Percentiles rank a stretch among this genome's conserved stretches.
Conservation (phyloP, 768 basidiomycete genomes). For the Coprinopsis marcescibilis region DNA sequence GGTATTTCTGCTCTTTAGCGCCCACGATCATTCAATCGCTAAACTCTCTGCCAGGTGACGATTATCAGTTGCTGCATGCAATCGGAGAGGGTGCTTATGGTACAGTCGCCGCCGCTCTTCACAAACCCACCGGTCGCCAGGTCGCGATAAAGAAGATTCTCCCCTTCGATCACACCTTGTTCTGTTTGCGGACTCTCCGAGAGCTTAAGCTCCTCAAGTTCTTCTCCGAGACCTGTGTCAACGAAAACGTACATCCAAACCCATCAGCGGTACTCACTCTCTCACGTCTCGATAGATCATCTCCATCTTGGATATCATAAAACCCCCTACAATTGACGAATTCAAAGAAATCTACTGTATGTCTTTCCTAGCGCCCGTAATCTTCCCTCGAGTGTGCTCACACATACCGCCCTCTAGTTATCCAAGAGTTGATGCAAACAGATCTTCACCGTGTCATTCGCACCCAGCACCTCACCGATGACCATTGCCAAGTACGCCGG, state of each 20-base stretch:
- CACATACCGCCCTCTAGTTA: slow-evolving; percentile 38
- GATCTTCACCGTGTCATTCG: slow-evolving; percentile 89
- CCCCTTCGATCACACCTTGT: slow-evolving; percentile 91
- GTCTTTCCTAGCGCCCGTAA: slow-evolving; percentile 16
- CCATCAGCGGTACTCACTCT: neutral
- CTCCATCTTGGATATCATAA: slow-evolving; percentile 86
- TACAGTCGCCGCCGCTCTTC: slow-evolving; percentile 83
- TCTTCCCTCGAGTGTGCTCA: slow-evolving; percentile 9
- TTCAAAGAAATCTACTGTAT: slow-evolving; percentile 88
- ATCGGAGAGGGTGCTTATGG: slow-evolving; percentile 89
- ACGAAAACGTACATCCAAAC: slow-evolving; percentile 59
- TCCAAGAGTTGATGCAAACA: slow-evolving; percentile 88
- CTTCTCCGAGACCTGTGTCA: slow-evolving; percentile 73
- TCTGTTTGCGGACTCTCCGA: slow-evolving; percentile 82
- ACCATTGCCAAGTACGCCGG: slow-evolving; percentile 67
- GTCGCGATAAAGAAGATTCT: slow-evolving; percentile 96
- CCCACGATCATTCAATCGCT: neutral
- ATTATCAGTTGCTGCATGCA: slow-evolving; percentile 67
- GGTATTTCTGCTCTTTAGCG: slow-evolving; percentile 31
- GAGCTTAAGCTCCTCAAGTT: slow-evolving; percentile 89
- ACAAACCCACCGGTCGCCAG: slow-evolving; percentile 72
- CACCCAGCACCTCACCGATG: slow-evolving; percentile 85
- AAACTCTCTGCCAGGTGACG: slow-evolving; percentile 44
- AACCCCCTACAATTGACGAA: slow-evolving; percentile 62
- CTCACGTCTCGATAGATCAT: slow-evolving; percentile 57